These are phyloP conservation scores for Xylariomycetidae sp. DNA, from an alignment of 2,329 filamentous ascomycete genomes.

Conservation along the genomic window DNA sequence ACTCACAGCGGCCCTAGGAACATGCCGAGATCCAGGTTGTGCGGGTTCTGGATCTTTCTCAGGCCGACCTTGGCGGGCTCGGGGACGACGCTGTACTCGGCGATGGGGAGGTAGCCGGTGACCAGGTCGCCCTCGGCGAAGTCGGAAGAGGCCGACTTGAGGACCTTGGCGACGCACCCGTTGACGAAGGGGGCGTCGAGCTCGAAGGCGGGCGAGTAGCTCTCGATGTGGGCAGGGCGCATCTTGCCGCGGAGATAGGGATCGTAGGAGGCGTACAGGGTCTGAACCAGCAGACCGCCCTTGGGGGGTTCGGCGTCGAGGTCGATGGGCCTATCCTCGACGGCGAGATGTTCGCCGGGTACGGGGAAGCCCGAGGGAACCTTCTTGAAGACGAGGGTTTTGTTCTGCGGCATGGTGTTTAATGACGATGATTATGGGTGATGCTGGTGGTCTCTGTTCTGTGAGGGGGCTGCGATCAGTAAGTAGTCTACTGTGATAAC, in stretches of 20 bases:
- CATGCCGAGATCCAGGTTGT: conserved; percentile 53
- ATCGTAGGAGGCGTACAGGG: conserved; percentile 66
- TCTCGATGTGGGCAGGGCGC: conserved; percentile 53
- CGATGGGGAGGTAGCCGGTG: conserved; percentile 46
- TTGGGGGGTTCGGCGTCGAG: conserved; percentile 47
- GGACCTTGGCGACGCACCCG: conserved; percentile 54
- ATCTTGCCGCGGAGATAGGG: conserved; percentile 70
- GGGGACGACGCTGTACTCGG: conserved; percentile 57
- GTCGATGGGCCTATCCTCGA: conserved; percentile 61
- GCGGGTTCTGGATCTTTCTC: conserved; percentile 63
- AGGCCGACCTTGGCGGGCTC: conserved; percentile 29
- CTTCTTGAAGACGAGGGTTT: conserved; percentile 63
- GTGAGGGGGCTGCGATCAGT: no score
- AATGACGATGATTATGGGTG: conserved; percentile 1
- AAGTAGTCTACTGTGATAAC: no score
- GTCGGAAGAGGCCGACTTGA: conserved; percentile 57
- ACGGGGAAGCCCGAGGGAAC: conserved; percentile 59
- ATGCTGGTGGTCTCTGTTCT: no score
- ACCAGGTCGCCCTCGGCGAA: conserved; percentile 62
- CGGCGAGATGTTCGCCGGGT: conserved; percentile 58
- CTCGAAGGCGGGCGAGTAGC: conserved; percentile 57
- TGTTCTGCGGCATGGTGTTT: conserved; percentile 52
- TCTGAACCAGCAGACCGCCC: conserved; percentile 61
- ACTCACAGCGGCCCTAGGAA: conserved; percentile 58
- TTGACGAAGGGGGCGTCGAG: conserved; percentile 59